phyloP scores from a whole-genome alignment of 768 basidiomycete species.

The Kwoniella botswanensis region DNA sequence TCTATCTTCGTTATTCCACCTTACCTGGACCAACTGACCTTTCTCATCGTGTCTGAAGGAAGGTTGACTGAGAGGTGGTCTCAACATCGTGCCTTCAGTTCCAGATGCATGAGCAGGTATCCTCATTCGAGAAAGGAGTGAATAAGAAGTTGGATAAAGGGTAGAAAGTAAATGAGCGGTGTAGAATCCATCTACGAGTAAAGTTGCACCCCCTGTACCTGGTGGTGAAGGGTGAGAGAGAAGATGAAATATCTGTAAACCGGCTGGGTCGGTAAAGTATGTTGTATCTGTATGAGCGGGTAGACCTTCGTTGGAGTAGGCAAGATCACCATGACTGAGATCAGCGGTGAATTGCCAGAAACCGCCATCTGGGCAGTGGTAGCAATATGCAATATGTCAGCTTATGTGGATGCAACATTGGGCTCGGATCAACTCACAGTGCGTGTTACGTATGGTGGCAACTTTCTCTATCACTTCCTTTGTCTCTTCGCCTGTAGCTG shows the following conservation, averaged over 20 bases:
- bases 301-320: constrained; percentile 86
- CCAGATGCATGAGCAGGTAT: constrained; percentile 90
- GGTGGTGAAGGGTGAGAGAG: constrained; percentile 68
- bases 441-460: constrained; percentile 86
- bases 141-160: constrained; percentile 73
- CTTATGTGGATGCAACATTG: not conserved
- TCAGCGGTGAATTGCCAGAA: constrained; percentile 98
- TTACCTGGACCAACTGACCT: constrained; percentile 72
- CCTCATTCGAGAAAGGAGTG: constrained; percentile 69
- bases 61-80: constrained; percentile 69
- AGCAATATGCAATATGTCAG: not conserved
- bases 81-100: constrained; percentile 61
- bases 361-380: constrained; percentile 70
- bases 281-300: constrained; percentile 81
- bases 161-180: constrained; percentile 78
- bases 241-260: constrained; percentile 94
- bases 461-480: constrained; percentile 77
- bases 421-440: constrained; percentile 60
- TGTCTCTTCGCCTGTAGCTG: constrained; percentile 79
- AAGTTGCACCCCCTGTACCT: constrained; percentile 80
- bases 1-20: constrained; percentile 95
- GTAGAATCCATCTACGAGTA: constrained; percentile 97
- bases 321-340: constrained; percentile 87
- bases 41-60: constrained; percentile 72
- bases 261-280: constrained; percentile 87